Base-by-base conservation (phyloP, 345 rosid species). In the Iberis pinnata region DNA sequence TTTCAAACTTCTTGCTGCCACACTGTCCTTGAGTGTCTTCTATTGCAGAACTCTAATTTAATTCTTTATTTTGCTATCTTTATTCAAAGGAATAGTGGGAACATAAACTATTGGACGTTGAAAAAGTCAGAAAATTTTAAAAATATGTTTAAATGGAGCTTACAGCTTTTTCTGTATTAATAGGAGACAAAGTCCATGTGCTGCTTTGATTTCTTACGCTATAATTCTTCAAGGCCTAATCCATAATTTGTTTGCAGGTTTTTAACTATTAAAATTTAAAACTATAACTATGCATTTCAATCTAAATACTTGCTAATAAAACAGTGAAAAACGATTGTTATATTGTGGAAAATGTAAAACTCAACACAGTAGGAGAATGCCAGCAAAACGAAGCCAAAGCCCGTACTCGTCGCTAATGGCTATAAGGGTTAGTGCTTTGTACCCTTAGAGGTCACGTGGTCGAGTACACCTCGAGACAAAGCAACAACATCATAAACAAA, bases 171-270 rank as follows among this genome's bases (percentile, higher is more conserved):
- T 40, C 33, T 29, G 9, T 14, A 9, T 10, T 42, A 37, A 24
- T 45, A 53, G 72, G 67, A 67, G 72, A 67, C 72, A 60, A 67
- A 60, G n/a, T 48, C 72, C 72, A 67, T 67, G 72, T 67, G 72
- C 72, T 46, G 1, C 43, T 53, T 60, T 54, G 58, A 18, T 54
- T 47, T 54, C 67, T 53, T 67, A 54, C 32, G 57, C 66, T 48
- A 17, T 53, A 47, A 60, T 67, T 38, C 60, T 52, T 52, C 70
- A 49, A 39, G 1, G 56, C 43, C 41, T 67, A 60, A 67, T 60
- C 67, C 37, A 32, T 53, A 24, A 53, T 24, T 33, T 2, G 57
- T 65, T 57, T 14, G 56, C 18, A 0, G 31, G 40, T n/a, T 50
- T 15, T 20, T 4, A 37, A 9, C 11, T 32, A 17, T 41, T 25